A percentile compares a stretch with the other conserved stretches of the same genome.
phyloP scores from a whole-genome alignment of 2,329 filamentous ascomycete species.

The Fusarium pseudonygamai region DNA sequence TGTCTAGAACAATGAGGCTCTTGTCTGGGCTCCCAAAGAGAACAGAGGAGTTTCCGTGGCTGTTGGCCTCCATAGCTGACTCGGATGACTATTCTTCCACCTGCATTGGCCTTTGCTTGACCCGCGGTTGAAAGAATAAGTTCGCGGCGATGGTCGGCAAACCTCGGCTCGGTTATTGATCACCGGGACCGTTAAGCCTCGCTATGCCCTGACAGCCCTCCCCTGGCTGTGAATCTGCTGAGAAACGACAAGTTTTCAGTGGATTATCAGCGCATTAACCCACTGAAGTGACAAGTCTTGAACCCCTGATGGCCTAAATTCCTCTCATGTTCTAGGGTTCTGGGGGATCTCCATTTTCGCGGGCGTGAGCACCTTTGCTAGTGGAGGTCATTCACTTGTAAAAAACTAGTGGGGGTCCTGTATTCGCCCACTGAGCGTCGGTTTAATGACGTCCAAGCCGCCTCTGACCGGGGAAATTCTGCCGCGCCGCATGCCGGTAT shows the following conservation, averaged over 20 bases:
- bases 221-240: slow-evolving; percentile 6
- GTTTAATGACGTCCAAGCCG: slow-evolving; percentile 44
- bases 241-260: slow-evolving; percentile 10
- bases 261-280: slow-evolving; percentile 19
- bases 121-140: slow-evolving; percentile 24
- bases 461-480: slow-evolving; percentile 44
- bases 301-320: slow-evolving; percentile 10
- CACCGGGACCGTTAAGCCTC: slow-evolving; percentile 27
- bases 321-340: slow-evolving; percentile 21
- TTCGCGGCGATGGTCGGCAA: slow-evolving; percentile 42
- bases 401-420: slow-evolving; percentile 24
- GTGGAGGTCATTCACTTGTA: slow-evolving; percentile 1
- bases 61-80: slow-evolving; percentile 6
- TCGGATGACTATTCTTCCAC: slow-evolving; percentile 17
- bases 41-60: slow-evolving; percentile 39
- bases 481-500: slow-evolving; percentile 31
- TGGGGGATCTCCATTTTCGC: slow-evolving; percentile 17
- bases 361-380: slow-evolving; percentile 35
- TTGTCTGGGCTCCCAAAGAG: slow-evolving; percentile 48
- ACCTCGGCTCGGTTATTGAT: slow-evolving; percentile 44
- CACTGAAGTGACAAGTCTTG: slow-evolving; percentile 16
- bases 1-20: slow-evolving; percentile 70
- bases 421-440: slow-evolving; percentile 28
- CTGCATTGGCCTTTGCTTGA: neutral
- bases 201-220: neutral